Evolutionary conservation across 768 basidiomycete species (phyloP), one percentile per base, ranked within the genome.

Genomic region (Termitomyces titanicus): DNA sequence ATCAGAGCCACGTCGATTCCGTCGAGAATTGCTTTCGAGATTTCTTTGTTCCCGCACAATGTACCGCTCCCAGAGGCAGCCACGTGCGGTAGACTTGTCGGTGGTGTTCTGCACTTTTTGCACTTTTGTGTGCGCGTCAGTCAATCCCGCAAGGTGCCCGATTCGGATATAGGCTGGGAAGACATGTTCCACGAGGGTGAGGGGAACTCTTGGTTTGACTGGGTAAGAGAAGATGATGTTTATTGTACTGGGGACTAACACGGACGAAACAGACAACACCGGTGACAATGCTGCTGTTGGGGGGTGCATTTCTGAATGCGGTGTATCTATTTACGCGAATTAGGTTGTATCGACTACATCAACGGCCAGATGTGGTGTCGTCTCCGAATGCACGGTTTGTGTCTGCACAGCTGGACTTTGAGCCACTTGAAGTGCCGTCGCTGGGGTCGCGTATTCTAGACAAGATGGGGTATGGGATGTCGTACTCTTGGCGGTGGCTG

Each of bases 41-140:
- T 92, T n/a, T 81, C 87, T 9, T 74, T 90, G 46, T 90, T 93
- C 65, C 91, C 90, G n/a, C 74, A 88, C 62, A 90, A 93, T 63
- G 61, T 92, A 18, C 89, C 89, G 9, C 72, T 91, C 1, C 91
- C 91, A 1, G 70, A 81, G 20, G 79, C 85, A 7, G 80, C 77
- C 62, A 86, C 82, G 1, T 82, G 81, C 40, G 92, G 88, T 17
- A 79, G 79, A 59, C 77, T 87, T 18, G 64, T 88, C 18, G 92
- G 87, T 20, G 81, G 80, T 17, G 55, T 71, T 25, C 74, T 88
- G 69, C 91, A 94, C 65, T 72, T 85, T 27, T 51, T 88, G 2
- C 86, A 92, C 65, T 77, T 92, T 51, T 82, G 75, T 65, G 72
- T 88, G 38, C 78, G 89, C 58, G 70, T 89, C 33, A 75, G 77